Evolutionary conservation across 257 asterid genomes (phyloP), one percentile per base, ranked within the genome.

Genomic region (Solanum chmielewskii): DNA sequence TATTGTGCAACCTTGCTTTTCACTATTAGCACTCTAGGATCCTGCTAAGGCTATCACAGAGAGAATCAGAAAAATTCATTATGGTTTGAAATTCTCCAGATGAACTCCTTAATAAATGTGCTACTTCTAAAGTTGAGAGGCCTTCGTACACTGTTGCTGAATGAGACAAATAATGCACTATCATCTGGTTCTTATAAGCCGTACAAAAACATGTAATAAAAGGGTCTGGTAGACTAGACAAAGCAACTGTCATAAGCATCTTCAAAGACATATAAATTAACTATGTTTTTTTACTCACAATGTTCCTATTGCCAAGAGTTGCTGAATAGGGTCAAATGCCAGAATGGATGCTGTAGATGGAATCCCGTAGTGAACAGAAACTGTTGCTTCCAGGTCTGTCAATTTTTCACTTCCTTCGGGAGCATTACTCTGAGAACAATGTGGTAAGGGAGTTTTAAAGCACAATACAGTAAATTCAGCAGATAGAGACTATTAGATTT

Each of bases 221-320:
- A 80, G 37, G 83, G 11, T 77, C 47, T 77, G n/a, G 42, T 80
- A 80, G 16, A 45, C 6, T 45, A 78, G 47, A 45, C 84, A 45
- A 78, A 78, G 16, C 62, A 44, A 44, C 15, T 37, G 29, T 76
- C 64, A 77, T 42, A 44, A 77, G 64, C 16, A 80, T 78, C 18
- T 80, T 29, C 84, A 47, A 47, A 45, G 68, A 42, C 66, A 80
- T 80, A 27, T 47, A 47, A 80, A 80, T 16, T 18, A 71, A 71
- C 33, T 86, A 49, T 45, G 71, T 39, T 33, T 69, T 25, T 59
- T 33, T 85, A 85, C 98, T 92, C 91, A 97, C 99, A 95, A 71
- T 71, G 99, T 96, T 88, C 98, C 99, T 78, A 97, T 91, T 62
- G 99, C 99, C 92, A 97, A 91, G 88, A 97, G 94, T 88, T 93